Conservation (phyloP, 1,139 yeast species). For the Meyerozyma carpophila region DNA sequence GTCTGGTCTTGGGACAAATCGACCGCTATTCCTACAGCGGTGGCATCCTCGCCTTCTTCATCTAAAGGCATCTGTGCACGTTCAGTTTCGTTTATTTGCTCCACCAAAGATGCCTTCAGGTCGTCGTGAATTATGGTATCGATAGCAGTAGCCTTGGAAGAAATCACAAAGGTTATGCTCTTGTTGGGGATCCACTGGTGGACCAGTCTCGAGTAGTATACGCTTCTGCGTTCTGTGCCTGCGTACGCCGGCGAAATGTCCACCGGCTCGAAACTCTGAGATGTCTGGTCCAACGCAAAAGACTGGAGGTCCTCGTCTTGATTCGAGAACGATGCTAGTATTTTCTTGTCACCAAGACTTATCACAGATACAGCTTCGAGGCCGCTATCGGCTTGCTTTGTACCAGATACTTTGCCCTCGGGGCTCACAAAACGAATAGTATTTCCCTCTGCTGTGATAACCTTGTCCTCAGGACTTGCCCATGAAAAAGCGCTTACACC, state of each 20-base stretch:
- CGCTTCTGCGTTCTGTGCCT: neutral
- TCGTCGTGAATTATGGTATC: neutral
- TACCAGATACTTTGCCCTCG: neutral
- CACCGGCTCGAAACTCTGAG: neutral
- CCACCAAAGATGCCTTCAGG: neutral
- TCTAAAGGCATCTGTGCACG: conserved; percentile 70
- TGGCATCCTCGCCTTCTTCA: conserved; percentile 61
- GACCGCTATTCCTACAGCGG: conserved; percentile 63
- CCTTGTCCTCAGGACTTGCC: neutral
- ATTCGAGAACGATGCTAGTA: neutral
- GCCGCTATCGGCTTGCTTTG: neutral
- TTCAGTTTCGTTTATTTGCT: conserved; percentile 46
- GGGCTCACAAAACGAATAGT: neutral
- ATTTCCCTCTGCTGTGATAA: neutral
- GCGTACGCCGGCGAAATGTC: neutral
- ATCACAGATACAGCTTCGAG: neutral
- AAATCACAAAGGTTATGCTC: neutral
- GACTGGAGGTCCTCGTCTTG: neutral
- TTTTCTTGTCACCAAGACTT: neutral
- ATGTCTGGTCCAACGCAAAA: neutral
- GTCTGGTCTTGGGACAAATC: conserved; percentile 45
- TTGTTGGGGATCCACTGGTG: neutral
- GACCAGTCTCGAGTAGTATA: neutral
- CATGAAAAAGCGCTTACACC: neutral
- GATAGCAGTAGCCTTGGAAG: neutral